Evolutionary conservation across 352 stramenopile genomes (phyloP).

Genomic region (Blastocystis hominis): DNA sequence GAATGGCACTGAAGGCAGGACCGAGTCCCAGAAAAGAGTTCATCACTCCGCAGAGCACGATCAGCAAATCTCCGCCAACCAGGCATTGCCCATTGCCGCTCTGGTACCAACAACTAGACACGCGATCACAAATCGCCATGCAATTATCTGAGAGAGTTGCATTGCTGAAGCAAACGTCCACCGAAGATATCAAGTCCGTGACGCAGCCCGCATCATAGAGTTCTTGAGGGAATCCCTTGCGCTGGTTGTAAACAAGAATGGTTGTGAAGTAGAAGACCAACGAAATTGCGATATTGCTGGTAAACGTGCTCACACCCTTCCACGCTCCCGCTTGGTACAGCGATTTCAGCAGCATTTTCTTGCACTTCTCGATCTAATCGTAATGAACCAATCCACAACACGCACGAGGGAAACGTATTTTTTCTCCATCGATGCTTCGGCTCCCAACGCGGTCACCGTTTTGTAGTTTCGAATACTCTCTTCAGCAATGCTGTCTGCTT

Average conservation of each 20-base stretch:
- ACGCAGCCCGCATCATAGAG: background rate
- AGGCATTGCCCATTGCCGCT: slow-evolving; percentile 62
- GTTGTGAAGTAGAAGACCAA: slow-evolving; percentile 69
- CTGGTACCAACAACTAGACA: slow-evolving; percentile 20
- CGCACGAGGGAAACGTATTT: slow-evolving; percentile 68
- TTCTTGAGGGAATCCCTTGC: background rate
- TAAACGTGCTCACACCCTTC: background rate
- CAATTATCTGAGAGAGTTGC: background rate
- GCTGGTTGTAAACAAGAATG: slow-evolving; percentile 58
- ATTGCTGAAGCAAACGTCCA: slow-evolving; percentile 38
- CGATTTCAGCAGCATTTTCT: background rate
- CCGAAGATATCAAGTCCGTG: background rate
- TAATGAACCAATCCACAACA: background rate
- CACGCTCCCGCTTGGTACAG: background rate
- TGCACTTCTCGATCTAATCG: background rate
- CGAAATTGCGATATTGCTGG: slow-evolving; percentile 64
- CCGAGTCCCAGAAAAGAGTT: slow-evolving; percentile 70
- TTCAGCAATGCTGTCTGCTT: slow-evolving; percentile 69
- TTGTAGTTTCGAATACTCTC: slow-evolving; percentile 69
- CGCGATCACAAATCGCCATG: background rate
- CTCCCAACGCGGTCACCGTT: slow-evolving; percentile 73
- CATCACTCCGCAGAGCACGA: slow-evolving; percentile 69
- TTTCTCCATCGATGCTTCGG: slow-evolving; percentile 65
- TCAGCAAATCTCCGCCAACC: slow-evolving; percentile 68
- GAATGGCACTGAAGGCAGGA: slow-evolving; percentile 66